These are phyloP conservation scores for Didymellaceae sp. DNA, from an alignment of 2,329 filamentous ascomycete species.

Conservation along the genomic window DNA sequence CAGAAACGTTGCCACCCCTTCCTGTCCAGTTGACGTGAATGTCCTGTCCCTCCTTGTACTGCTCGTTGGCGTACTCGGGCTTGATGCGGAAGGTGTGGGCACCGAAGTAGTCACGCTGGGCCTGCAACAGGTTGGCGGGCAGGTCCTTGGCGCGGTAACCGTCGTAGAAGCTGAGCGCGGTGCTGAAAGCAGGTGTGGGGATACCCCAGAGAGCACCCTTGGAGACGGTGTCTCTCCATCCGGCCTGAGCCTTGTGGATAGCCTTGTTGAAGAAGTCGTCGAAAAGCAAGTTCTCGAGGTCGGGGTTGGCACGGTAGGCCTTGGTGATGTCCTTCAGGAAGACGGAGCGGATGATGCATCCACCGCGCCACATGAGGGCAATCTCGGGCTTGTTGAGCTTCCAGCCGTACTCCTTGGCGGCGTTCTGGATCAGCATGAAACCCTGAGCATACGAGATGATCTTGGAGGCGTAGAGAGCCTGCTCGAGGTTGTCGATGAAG, in stretches of 20 bases:
- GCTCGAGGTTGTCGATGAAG: constrained; percentile 97
- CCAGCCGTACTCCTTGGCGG: constrained; percentile 94
- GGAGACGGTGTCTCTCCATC: constrained; percentile 70
- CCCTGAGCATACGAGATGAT: constrained; percentile 99
- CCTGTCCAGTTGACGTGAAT: constrained; percentile 99
- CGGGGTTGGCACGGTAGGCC: constrained; percentile 91
- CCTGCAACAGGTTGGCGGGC: constrained; percentile 97
- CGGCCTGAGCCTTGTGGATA: constrained; percentile 87
- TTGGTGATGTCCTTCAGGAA: constrained; percentile 99
- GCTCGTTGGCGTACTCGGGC: constrained; percentile 63
- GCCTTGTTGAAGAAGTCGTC: constrained; percentile 99
- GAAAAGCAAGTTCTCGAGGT: constrained; percentile 97
- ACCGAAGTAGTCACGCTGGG: constrained; percentile 99
- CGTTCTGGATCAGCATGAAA: constrained; percentile 99
- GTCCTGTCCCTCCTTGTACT: constrained; percentile 84
- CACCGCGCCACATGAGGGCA: constrained; percentile 99
- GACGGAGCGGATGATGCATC: constrained; percentile 99
- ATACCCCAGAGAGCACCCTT: constrained; percentile 95
- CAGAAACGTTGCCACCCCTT: constrained; percentile 94
- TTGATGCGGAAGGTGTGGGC: constrained; percentile 63
- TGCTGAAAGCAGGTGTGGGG: constrained; percentile 94
- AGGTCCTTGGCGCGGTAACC: constrained; percentile 97
- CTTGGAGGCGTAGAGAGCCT: constrained; percentile 98
- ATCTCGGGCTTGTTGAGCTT: constrained; percentile 99
- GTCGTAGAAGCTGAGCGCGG: constrained; percentile 97